A percentile compares a stretch with the other conserved stretches of the same genome.
phyloP scores from a whole-genome alignment of 225 moss, liverwort and hornwort genomes.

The Polytrichum formosum region DNA sequence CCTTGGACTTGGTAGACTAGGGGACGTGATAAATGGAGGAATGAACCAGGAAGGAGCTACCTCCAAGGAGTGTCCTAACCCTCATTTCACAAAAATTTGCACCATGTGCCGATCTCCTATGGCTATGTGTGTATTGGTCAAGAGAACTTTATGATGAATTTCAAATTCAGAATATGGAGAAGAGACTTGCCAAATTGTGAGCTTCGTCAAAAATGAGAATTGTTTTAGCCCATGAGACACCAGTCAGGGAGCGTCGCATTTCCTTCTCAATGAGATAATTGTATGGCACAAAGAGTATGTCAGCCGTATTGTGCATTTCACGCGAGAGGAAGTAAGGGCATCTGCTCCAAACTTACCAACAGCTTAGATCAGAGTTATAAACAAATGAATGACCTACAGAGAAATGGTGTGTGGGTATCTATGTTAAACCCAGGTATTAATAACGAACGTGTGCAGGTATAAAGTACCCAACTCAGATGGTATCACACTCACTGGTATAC shows the following conservation, averaged over 20 bases:
- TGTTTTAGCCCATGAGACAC: slow-evolving; percentile 82
- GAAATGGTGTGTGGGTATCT: too few species aligned
- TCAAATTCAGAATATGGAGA: slow-evolving; percentile 11
- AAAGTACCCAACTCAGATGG: too few species aligned
- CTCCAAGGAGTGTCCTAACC: too few species aligned
- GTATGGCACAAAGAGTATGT: slow-evolving; percentile 90
- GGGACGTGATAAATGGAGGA: too few species aligned
- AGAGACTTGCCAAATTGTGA: slow-evolving; percentile 82
- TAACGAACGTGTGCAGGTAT: too few species aligned
- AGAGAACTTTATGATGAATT: neutral
- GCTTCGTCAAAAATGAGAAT: slow-evolving; percentile 97
- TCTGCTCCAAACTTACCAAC: slow-evolving; percentile 43
- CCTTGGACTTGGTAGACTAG: neutral
- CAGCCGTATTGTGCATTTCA: slow-evolving; percentile 88
- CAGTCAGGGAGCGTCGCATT: slow-evolving; percentile 85
- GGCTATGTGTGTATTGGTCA: too few species aligned
- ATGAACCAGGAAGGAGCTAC: too few species aligned
- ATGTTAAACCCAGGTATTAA: too few species aligned
- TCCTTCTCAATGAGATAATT: slow-evolving; percentile 97
- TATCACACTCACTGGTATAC: too few species aligned
- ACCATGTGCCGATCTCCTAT: too few species aligned
- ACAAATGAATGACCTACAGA: neutral
- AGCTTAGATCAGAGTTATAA: neutral
- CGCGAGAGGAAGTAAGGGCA: slow-evolving; percentile 98
- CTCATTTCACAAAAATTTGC: too few species aligned